A percentile compares a stretch with the other conserved stretches of the same genome.
phyloP scores from a whole-genome alignment of 73 alveolate genomes.

The Stentor roeselii region DNA sequence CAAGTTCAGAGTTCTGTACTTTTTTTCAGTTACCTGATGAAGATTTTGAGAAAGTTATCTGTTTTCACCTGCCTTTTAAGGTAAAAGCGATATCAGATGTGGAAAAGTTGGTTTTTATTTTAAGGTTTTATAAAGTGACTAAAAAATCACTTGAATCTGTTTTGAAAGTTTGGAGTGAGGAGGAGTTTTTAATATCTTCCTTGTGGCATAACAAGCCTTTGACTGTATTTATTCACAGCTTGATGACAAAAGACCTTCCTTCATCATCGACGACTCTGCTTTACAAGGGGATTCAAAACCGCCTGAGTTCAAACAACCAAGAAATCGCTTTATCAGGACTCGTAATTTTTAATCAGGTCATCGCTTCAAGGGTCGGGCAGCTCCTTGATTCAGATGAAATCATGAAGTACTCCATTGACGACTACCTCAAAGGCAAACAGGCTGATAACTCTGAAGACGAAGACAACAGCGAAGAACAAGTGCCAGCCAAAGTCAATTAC shows the following conservation, averaged over 20 bases:
- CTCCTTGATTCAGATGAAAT: neutral
- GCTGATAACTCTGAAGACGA: neutral
- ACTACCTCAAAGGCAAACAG: neutral
- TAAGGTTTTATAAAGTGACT: neutral
- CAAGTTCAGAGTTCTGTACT: neutral
- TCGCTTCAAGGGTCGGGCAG: slow-evolving; percentile 2
- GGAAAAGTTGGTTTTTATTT: neutral
- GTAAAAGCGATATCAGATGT: neutral
- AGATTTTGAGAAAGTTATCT: neutral
- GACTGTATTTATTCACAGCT: neutral
- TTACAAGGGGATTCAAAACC: neutral
- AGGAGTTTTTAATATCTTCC: neutral
- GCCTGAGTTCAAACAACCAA: neutral
- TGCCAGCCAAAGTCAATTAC: neutral
- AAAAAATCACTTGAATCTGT: neutral
- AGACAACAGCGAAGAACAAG: neutral
- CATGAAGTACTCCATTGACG: neutral
- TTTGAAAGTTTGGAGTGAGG: neutral
- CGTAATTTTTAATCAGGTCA: neutral
- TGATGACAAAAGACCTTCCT: neutral
- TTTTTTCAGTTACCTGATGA: neutral
- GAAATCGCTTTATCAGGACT: neutral
- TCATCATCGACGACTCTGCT: neutral
- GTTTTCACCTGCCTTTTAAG: slow-evolving; percentile 4
- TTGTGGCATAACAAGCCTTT: neutral